A percentile compares a stretch with the other conserved stretches of the same genome.
phyloP scores from a whole-genome alignment of 331 rosid species.

The Stylosanthes scabra region DNA sequence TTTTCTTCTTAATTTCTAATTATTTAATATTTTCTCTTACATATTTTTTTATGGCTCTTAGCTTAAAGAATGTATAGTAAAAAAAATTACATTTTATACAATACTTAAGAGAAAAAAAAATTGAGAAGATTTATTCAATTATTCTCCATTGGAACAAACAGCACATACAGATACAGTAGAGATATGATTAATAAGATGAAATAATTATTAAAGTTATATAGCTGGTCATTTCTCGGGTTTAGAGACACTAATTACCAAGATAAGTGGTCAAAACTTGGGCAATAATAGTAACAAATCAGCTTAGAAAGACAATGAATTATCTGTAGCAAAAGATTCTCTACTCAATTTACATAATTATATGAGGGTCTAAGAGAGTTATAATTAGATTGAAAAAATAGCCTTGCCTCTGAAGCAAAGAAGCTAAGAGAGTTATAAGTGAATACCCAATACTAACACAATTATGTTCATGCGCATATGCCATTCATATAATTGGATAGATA shows the following conservation, averaged over 20 bases:
- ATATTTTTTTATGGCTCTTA: too few relatives aligned
- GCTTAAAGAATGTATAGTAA: too few relatives aligned
- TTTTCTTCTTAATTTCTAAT: neutral
- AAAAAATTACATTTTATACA: too few relatives aligned
- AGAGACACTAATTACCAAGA: neutral
- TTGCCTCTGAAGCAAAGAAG: constrained; percentile 36
- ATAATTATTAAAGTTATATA: neutral
- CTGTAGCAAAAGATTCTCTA: constrained; percentile 13
- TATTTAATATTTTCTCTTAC: too few relatives aligned
- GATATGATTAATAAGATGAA: neutral
- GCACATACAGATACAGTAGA: neutral
- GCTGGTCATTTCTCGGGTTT: neutral
- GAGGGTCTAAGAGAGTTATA: too few relatives aligned
- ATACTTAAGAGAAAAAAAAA: too few relatives aligned
- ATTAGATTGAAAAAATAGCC: constrained; percentile 9
- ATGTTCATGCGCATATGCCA: constrained; percentile 23
- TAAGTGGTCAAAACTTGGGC: neutral
- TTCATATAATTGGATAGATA: neutral
- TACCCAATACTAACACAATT: constrained; percentile 23
- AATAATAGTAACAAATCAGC: neutral
- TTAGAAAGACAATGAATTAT: constrained; percentile 26
- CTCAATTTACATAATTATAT: constrained; percentile 42
- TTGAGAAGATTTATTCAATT: neutral
- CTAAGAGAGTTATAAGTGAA: constrained; percentile 29
- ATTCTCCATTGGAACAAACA: neutral